Evolutionary conservation across 352 stramenopile genomes (phyloP), one percentile per base, ranked within the genome.

Genomic region (Globisporangium solare): DNA sequence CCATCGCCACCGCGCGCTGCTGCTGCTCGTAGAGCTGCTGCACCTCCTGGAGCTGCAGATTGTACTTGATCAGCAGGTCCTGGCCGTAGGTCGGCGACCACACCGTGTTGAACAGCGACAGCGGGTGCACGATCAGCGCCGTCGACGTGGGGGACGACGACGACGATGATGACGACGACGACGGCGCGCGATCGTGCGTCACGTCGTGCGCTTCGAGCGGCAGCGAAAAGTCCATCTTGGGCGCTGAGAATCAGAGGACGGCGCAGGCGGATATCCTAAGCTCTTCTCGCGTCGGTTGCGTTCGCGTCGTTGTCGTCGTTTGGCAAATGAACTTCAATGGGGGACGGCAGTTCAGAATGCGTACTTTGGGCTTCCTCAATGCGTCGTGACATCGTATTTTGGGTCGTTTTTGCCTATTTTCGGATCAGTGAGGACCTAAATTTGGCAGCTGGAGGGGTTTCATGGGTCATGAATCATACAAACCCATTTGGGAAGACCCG

Each of bases 71-170:
- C 20, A 67, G 58, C 70, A 71, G 83, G 20, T 86, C 63, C 1
- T 74, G 60, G 18, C 51, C 56, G 53, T 73, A 74, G 22, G 58
- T 63, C 7, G 70, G 61, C 17, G 71, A 78, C 18, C 63, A 41
- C 22, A 59, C 58, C 8, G 58, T 55, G 58, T 62, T 68, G 48
- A 68, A 75, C 15, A 79, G 63, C 32, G 76, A 79, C 49, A 89
- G 56, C 56, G 81, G 81, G 58, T 91, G 81, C 35, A 88, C 59
- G 55, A 91, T 89, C n/a, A 91, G 65, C 27, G 76, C 80, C 20
- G 58, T 60, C 37, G 58, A 59, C 27, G 45, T 51, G 15, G 24
- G 15, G 15, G 50, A 15, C 20, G 42, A 22, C 17, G 17, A 18
- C 20, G 42, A 47, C 42, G n/a, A n/a, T n/a, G n/a, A n/a, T n/a